These are phyloP conservation scores for Vitis rupestris DNA, from an alignment of 164 flowering plant species.

Conservation along the genomic window DNA sequence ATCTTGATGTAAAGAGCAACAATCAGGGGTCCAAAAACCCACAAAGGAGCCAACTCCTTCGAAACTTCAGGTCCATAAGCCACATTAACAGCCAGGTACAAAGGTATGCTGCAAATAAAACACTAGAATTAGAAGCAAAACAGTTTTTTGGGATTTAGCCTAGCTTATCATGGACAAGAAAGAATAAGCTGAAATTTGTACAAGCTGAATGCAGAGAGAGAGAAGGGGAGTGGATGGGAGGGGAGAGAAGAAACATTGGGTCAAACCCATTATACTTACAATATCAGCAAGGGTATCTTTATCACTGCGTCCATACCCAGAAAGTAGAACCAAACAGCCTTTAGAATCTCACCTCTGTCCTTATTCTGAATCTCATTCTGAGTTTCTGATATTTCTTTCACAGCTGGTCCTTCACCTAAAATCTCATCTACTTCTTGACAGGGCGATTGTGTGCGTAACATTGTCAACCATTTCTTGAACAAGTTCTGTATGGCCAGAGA, in stretches of 20 bases:
- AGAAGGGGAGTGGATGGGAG: conserved; percentile 4
- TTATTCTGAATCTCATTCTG: conserved; percentile 21
- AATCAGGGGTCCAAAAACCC: conserved; percentile 78
- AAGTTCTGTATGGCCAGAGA: conserved; percentile 54
- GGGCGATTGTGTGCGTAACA: conserved; percentile 51
- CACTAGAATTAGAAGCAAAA: conserved; percentile 5
- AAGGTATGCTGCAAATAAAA: conserved; percentile 61
- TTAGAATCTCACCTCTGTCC: conserved; percentile 35
- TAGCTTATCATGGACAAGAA: too few relatives aligned
- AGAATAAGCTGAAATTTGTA: not conserved
- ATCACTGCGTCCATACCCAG: conserved; percentile 58
- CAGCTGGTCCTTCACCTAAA: conserved; percentile 32
- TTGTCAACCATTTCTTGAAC: conserved; percentile 70
- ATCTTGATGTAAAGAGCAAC: conserved; percentile 70
- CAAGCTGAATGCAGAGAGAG: not conserved
- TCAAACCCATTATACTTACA: conserved; percentile 52
- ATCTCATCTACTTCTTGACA: conserved; percentile 34
- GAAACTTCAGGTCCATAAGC: conserved; percentile 73
- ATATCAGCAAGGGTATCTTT: conserved; percentile 61
- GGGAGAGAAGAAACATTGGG: not conserved
- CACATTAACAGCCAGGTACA: conserved; percentile 53
- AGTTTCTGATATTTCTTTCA: conserved; percentile 24
- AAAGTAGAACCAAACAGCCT: conserved; percentile 47
- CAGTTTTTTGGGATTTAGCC: too few relatives aligned
- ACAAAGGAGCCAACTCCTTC: conserved; percentile 78